Evolutionary conservation across 805 yeast genomes (phyloP).

Genomic region (Cephaloascus fragrans): DNA sequence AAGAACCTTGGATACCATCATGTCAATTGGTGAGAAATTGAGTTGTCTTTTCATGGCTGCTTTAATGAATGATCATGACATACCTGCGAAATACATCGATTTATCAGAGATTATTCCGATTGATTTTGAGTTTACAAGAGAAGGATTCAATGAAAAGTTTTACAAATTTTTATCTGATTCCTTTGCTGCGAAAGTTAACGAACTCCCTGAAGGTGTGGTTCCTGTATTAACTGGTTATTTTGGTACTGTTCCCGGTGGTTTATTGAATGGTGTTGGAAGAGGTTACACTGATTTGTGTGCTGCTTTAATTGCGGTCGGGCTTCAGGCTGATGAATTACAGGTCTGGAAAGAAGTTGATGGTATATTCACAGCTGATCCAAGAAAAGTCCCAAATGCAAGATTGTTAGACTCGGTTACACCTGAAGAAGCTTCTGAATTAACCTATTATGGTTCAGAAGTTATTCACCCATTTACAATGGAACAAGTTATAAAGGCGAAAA

Average conservation of each 20-base stretch:
- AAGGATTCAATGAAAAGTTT: conserved; percentile 59
- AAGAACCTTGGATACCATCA: conserved; percentile 79
- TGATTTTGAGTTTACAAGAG: conserved; percentile 41
- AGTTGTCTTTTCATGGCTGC: conserved; percentile 86
- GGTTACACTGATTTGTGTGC: conserved; percentile 98
- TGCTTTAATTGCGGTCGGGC: conserved; percentile 89
- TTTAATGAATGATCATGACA: conserved; percentile 74
- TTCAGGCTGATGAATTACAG: conserved; percentile 87
- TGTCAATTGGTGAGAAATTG: conserved; percentile 91
- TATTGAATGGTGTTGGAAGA: conserved; percentile 87
- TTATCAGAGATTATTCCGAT: conserved; percentile 63
- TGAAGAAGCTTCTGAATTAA: conserved; percentile 96
- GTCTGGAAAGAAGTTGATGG: conserved; percentile 99
- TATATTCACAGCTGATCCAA: conserved; percentile 95
- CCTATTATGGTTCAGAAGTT: conserved; percentile 96
- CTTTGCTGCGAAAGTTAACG: conserved; percentile 39
- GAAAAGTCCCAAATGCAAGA: conserved; percentile 87
- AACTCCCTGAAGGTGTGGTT: conserved; percentile 34
- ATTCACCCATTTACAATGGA: conserved; percentile 99
- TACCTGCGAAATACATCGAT: conserved; percentile 70
- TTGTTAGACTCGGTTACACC: conserved; percentile 85
- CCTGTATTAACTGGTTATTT: conserved; percentile 96
- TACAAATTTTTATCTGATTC: conserved; percentile 45
- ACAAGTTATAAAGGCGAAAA: conserved; percentile 91
- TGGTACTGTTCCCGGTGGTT: conserved; percentile 93